Percentiles rank a stretch among this genome's conserved stretches.
Evolutionary conservation across 2,329 filamentous ascomycete species (phyloP).

Genomic region (Chrysosporium queenslandicum): DNA sequence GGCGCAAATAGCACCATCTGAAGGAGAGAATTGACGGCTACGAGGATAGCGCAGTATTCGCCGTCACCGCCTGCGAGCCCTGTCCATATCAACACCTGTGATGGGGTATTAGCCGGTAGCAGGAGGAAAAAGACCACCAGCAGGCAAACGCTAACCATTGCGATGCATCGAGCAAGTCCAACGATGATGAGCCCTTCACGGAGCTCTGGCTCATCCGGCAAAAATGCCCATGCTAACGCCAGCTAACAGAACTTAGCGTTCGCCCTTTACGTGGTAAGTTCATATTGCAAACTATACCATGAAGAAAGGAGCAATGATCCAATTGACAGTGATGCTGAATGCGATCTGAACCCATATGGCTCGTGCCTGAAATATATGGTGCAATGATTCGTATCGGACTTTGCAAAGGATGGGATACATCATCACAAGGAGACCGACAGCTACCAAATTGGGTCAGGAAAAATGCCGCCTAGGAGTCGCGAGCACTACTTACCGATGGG

Average conservation of each 20-base stretch:
- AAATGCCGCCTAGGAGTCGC: neutral
- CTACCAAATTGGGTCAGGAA: slow-evolving; percentile 33
- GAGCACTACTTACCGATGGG: slow-evolving; percentile 48
- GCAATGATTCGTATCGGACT: slow-evolving; percentile 65
- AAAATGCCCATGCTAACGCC: slow-evolving; percentile 42
- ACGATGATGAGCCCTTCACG: slow-evolving; percentile 66
- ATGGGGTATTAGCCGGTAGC: slow-evolving; percentile 18
- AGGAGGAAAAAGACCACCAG: neutral
- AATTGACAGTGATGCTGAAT: slow-evolving; percentile 69
- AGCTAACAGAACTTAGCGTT: slow-evolving; percentile 32
- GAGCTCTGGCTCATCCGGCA: slow-evolving; percentile 42
- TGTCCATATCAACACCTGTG: slow-evolving; percentile 62
- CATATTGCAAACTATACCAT: slow-evolving; percentile 48
- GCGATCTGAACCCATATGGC: slow-evolving; percentile 67
- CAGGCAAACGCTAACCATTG: slow-evolving; percentile 54
- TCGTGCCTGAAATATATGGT: slow-evolving; percentile 51
- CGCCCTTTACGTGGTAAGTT: slow-evolving; percentile 12
- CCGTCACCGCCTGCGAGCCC: slow-evolving; percentile 63
- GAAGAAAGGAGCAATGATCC: slow-evolving; percentile 69
- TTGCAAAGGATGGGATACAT: slow-evolving; percentile 93
- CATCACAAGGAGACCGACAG: slow-evolving; percentile 74
- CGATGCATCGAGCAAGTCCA: slow-evolving; percentile 74
- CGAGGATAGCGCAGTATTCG: slow-evolving; percentile 75
- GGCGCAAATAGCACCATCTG: slow-evolving; percentile 67
- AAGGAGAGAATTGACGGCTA: slow-evolving; percentile 63